Conservation (phyloP, 495 filamentous ascomycete species). For the Aspergillus cavernicola region DNA sequence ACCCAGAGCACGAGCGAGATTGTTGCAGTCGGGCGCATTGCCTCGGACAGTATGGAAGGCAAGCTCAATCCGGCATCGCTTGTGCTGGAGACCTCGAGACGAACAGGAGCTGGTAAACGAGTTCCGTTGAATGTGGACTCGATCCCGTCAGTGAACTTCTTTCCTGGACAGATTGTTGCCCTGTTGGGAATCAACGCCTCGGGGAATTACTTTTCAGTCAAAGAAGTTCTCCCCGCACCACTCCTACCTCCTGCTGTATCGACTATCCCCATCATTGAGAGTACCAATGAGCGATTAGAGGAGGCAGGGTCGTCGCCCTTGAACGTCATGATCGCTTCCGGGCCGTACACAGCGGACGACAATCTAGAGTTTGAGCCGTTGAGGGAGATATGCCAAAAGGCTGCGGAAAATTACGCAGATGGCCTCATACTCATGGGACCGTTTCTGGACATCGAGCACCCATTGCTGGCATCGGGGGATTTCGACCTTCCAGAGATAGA, state of each 20-base stretch:
- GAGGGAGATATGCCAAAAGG: conserved; percentile 71
- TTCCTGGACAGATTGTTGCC: conserved; percentile 92
- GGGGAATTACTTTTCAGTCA: conserved; percentile 77
- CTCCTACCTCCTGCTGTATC: conserved; percentile 67
- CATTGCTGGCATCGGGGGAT: conserved; percentile 80
- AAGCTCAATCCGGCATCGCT: conserved; percentile 79
- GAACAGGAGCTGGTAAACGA: conserved; percentile 76
- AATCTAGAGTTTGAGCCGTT: conserved; percentile 87
- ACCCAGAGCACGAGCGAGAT: conserved; percentile 80
- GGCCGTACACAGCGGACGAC: conserved; percentile 88
- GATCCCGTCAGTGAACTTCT: conserved; percentile 72
- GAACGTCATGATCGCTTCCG: conserved; percentile 71
- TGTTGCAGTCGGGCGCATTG: conserved; percentile 85
- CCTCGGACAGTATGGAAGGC: conserved; percentile 77
- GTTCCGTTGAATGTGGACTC: conserved; percentile 74
- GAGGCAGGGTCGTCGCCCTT: conserved; percentile 61
- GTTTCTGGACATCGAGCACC: conserved; percentile 88
- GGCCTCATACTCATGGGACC: conserved; percentile 79
- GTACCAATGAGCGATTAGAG: conserved; percentile 62
- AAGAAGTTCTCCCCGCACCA: conserved; percentile 70
- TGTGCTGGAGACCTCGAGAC: conserved; percentile 80
- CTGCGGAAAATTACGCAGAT: conserved; percentile 71
- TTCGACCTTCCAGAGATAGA: conserved; percentile 80
- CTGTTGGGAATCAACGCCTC: conserved; percentile 81
- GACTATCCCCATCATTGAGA: conserved; percentile 52